Percentiles rank a stretch among this genome's conserved stretches.
Evolutionary conservation across 257 asterid genomes (phyloP).

Genomic region (Forsythia viridissima): DNA sequence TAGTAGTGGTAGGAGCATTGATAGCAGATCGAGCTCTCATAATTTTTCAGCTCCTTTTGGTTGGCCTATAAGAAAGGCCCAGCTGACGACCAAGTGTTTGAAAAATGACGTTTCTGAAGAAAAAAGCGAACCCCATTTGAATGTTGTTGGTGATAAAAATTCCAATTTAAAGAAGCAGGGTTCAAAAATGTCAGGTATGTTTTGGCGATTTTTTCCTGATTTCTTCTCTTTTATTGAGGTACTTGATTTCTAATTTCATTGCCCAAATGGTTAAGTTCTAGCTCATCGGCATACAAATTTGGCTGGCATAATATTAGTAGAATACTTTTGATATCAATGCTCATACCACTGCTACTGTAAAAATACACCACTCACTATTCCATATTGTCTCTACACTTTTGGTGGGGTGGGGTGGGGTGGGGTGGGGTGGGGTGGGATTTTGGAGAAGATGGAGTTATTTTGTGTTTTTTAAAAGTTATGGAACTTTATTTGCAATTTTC

Average conservation of each 20-base stretch:
- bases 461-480: too few relatives aligned
- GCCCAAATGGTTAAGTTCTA: not conserved
- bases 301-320: too few relatives aligned
- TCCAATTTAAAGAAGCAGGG: constrained; percentile 39
- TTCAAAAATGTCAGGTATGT: constrained; percentile 61
- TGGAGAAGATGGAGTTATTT: too few relatives aligned
- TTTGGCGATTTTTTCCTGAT: constrained; percentile 3
- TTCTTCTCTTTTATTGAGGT: constrained; percentile 1
- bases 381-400: too few relatives aligned
- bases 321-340: too few relatives aligned
- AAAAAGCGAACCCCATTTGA: constrained; percentile 27
- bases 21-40: constrained; percentile 49
- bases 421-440: too few relatives aligned
- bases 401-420: too few relatives aligned
- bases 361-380: too few relatives aligned
- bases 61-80: constrained; percentile 63
- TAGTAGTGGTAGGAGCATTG: constrained; percentile 42
- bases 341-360: too few relatives aligned
- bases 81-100: constrained; percentile 31
- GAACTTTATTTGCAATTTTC: too few relatives aligned
- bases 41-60: constrained; percentile 48
- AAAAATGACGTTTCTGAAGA: constrained; percentile 36
- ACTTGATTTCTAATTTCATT: not conserved
- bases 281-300: not conserved
- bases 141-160: constrained; percentile 24